phyloP scores from a whole-genome alignment of 2,329 filamentous ascomycete genomes.

The Pseudogymnoascus sp. region DNA sequence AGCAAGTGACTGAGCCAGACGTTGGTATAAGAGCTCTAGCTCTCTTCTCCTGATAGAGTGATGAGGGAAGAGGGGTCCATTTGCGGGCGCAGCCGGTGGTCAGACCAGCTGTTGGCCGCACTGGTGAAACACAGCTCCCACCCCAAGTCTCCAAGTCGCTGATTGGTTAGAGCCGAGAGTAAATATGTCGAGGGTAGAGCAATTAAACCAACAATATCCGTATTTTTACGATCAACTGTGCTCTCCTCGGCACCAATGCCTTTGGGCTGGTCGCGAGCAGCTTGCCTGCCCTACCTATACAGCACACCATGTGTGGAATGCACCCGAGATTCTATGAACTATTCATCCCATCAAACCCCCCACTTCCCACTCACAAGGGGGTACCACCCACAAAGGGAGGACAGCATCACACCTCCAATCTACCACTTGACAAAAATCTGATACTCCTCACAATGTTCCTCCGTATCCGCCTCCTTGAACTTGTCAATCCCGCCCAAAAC shows the following conservation, averaged over 20 bases:
- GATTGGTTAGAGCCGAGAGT: background rate
- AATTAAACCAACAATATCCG: background rate
- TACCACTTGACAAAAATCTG: background rate
- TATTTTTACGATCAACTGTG: background rate
- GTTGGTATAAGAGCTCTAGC: background rate
- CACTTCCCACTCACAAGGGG: too few species aligned
- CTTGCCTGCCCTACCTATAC: background rate
- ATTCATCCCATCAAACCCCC: too few species aligned
- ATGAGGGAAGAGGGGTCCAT: background rate
- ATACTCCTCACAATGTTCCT: constrained; percentile 10
- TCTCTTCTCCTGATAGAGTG: background rate
- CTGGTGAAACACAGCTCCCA: background rate
- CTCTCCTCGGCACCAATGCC: background rate
- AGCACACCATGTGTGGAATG: background rate
- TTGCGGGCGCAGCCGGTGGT: background rate
- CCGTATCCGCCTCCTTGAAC: constrained; percentile 13
- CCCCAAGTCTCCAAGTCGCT: background rate
- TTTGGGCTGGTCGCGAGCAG: background rate
- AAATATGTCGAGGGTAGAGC: background rate
- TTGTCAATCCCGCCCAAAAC: constrained; percentile 12
- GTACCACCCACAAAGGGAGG: background rate
- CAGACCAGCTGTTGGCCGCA: background rate
- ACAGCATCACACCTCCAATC: background rate
- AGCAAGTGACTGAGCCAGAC: background rate
- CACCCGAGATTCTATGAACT: background rate